Evolutionary conservation across 164 flowering plant genomes (phyloP), one percentile per base, ranked within the genome.

Genomic region (Chimonanthus salicifolius): DNA sequence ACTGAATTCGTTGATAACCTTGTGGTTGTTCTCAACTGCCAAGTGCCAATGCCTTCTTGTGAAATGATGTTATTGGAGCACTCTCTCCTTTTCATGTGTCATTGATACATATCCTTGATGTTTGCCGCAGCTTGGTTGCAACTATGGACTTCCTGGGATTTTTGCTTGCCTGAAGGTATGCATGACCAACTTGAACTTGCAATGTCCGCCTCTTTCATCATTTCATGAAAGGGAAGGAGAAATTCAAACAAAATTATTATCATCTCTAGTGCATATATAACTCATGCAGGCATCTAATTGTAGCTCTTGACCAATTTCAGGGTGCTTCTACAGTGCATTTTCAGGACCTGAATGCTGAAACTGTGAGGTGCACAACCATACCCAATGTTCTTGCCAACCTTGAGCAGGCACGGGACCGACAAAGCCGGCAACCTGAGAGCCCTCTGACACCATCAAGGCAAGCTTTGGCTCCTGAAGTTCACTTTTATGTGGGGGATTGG

Each of bases 81-180:
- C 16, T 54, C 16, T 54, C 16, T 54, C 60, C 60, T 10, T n/a
- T 54, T n/a, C 60, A 54, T 54, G 15, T 66, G 21, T 15, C 13
- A 11, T n/a, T 45, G n/a, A 66, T 66, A 3, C 16, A 47, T 66
- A 47, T 66, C 48, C 50, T 67, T 79, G 33, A 21, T 49, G 16
- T 45, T 75, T 79, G 58, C 76, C 79, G 45, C 92, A 95, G 99
- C 92, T 95, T 64, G 81, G 92, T 74, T 93, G 98, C 80, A 85
- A 83, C 77, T 88, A 89, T 85, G 99, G 99, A 67, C 90, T 94
- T 73, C 89, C 99, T 20, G 99, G 99, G 69, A 89, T 88, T 46
- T 94, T 93, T 78, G 94, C 99, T 78, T 95, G 98, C 88, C 74
- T 95, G 74, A 92, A 93, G 97, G 99, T 95, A 84, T 63, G 43